Evolutionary conservation across 441 rosid genomes (phyloP), one percentile per base, ranked within the genome.

Genomic region (Rhodomyrtus psidioides): DNA sequence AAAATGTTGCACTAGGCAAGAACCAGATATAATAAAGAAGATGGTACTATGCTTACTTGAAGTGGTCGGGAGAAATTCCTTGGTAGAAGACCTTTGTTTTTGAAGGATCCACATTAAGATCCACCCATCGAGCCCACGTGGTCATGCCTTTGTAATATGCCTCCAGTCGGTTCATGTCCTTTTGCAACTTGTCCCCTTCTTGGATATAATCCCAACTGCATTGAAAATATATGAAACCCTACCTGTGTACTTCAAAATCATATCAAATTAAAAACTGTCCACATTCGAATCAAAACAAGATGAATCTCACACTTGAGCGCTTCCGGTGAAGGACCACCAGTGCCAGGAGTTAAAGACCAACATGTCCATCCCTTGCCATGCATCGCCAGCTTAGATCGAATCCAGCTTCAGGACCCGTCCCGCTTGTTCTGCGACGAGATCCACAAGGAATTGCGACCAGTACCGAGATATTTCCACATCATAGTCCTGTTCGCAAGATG

Each of bases 171-270:
- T 86, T 46, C 84, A 82, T 86, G 79, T 86, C 55, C 57, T 86
- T 86, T 39, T 34, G 14, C 30, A 86, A 23, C 49, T 58, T 82
- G 27, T 39, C 27, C 9, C 60, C 84, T 15, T 46, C 14, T 82
- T 86, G 30, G 14, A 82, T 82, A 7, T 86, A 86, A 82, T 86
- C 84, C 84, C 87, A 86, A 16, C 87, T 85, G 4, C 82, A 23
- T 57, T 28, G 42, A 16, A 62, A 60, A 4, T 62, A 16, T 30
- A 62, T 28, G 2, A 62, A 16, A 8, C 27, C 34, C 19, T 60
- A 30, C 13, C 5, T 30, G 10, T 62, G 24, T 62, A 10, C 75
- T 62, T 30, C 13, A 62, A 62, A 17, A 62, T 62, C 12, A 30
- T 30, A 62, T 30, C 7, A 39, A 28, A 23, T 8, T 62, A 16